Evolutionary conservation across 768 basidiomycete genomes (phyloP).

Genomic region (Exsudoporus frostii): DNA sequence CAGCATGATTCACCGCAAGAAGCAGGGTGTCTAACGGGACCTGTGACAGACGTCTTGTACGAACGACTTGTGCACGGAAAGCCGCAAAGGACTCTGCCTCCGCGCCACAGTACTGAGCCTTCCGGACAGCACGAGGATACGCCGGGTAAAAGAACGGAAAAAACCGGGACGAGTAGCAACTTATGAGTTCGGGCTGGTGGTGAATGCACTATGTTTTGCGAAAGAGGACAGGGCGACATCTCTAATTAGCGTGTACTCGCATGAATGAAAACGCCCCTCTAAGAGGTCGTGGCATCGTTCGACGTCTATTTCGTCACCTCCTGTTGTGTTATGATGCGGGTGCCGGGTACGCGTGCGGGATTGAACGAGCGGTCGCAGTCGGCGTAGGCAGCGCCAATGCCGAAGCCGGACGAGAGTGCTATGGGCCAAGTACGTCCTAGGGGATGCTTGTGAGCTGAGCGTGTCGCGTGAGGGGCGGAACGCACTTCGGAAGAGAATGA

Average conservation of each 20-base stretch:
- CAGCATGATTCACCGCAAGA: neutral
- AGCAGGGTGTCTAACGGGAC: conserved; percentile 7
- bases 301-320: conserved; percentile 25
- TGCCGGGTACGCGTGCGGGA: conserved; percentile 83
- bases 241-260: conserved; percentile 28
- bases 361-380: conserved; percentile 95
- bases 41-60: conserved; percentile 55
- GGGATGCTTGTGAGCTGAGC: conserved; percentile 7
- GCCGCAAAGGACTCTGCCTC: conserved; percentile 40
- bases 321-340: conserved; percentile 56
- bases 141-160: conserved; percentile 7
- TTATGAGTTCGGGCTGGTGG: conserved; percentile 3
- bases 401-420: conserved; percentile 82
- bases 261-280: neutral
- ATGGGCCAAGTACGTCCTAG: conserved; percentile 92
- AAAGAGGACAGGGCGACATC: neutral
- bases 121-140: conserved; percentile 9
- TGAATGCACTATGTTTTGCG: conserved; percentile 14
- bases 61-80: conserved; percentile 58
- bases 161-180: conserved; percentile 15
- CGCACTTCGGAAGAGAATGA: conserved; percentile 89
- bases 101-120: neutral
- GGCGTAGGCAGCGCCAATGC: conserved; percentile 81
- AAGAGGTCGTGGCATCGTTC: neutral
- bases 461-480: conserved; percentile 20